Conservation (phyloP, 2,329 filamentous ascomycete species). For the Aspergillus sp. region DNA sequence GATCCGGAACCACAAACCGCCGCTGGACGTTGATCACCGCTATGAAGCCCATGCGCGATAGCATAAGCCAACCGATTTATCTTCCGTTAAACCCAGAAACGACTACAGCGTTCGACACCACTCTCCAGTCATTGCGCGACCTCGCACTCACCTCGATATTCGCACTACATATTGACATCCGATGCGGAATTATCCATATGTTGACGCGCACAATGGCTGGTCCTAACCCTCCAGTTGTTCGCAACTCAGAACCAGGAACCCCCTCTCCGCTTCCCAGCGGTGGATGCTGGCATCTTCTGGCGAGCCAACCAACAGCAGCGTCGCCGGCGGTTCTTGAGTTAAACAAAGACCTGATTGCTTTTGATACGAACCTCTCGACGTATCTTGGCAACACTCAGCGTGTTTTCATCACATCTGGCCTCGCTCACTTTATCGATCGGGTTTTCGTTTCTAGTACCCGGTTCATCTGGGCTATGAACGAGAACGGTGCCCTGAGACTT, state of each 20-base stretch:
- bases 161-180: conserved; percentile 85
- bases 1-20: conserved; percentile 59
- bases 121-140: conserved; percentile 79
- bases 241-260: conserved; percentile 45
- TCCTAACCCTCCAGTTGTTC: conserved; percentile 50
- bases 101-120: conserved; percentile 83
- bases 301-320: conserved; percentile 48
- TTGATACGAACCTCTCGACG: conserved; percentile 78
- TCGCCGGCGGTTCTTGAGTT: conserved; percentile 76
- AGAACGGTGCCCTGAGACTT: conserved; percentile 81
- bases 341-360: conserved; percentile 81
- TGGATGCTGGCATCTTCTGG: conserved; percentile 58
- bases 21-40: conserved; percentile 84
- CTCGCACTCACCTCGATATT: conserved; percentile 79
- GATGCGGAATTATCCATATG: conserved; percentile 82
- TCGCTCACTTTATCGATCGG: conserved; percentile 77
- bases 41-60: conserved; percentile 60
- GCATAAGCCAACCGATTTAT: conserved; percentile 67
- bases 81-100: conserved; percentile 87
- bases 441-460: conserved; percentile 75
- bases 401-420: conserved; percentile 74
- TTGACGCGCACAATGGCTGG: conserved; percentile 67
- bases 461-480: conserved; percentile 81
- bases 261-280: conserved; percentile 71
- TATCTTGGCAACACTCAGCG: conserved; percentile 75